Evolutionary conservation across 345 rosid species (phyloP), one percentile per base, ranked within the genome.

Genomic region (Durio zibethinus): DNA sequence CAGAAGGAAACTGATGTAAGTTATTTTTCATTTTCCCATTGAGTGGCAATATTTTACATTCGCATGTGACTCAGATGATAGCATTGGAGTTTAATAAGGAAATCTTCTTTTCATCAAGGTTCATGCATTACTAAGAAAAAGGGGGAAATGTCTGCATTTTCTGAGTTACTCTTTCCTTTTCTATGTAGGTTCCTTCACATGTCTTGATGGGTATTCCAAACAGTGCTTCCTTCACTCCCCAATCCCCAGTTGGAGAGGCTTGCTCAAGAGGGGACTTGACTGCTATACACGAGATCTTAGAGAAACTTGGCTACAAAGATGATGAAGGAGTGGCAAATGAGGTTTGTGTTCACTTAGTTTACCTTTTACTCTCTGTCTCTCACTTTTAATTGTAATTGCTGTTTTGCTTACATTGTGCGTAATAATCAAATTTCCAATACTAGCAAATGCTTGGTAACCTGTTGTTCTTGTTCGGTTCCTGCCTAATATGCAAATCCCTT

Each of bases 221-320:
- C 83, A 86, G 82, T 67, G 81, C 85, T 72, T 87, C 85, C 48
- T 82, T 89, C 27, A 73, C 92, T 75, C 89, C 94, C 65, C 80
- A 85, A 18, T 86, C 98, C 43, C 91, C 95, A n/a, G 80, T 92
- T 67, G 97, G 89, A n/a, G 95, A 94, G 82, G 97, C 98, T 76
- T 89, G 92, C 83, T 84, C 85, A 54, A 87, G 91, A 83, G 86
- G 72, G 84, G 97, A 92, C 87, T 84, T 94, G 86, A 87, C 88
- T 80, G 91, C 98, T 56, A 87, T 94, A 70, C 91, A 86, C 70
- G 94, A 91, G 82, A 88, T 91, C 78, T 77, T 94, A 79, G 95
- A 92, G 76, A 85, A 88, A 71, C 78, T 92, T 81, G 97, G 94
- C 10, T 94, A 91, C 83, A 90, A 89, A 86, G 97, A 91, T 67